phyloP scores from a whole-genome alignment of 768 basidiomycete genomes.

The Boletus fagicola region DNA sequence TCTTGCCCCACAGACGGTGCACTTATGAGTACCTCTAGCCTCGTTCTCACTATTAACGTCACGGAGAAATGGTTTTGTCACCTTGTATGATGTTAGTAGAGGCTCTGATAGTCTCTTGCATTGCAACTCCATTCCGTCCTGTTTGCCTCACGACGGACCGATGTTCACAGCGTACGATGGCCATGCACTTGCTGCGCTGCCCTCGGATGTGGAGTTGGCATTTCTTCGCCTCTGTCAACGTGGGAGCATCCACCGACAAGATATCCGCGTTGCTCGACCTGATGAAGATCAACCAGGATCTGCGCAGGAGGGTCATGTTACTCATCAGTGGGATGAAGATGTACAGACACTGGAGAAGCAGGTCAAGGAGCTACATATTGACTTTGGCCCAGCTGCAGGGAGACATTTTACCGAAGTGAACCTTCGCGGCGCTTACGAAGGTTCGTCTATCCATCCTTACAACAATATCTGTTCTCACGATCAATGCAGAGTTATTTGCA shows the following conservation, averaged over 20 bases:
- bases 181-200: conserved; percentile 31
- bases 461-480: conserved; percentile 12
- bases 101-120: conserved; percentile 41
- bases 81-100: conserved; percentile 61
- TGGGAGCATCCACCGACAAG: conserved; percentile 46
- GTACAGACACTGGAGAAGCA: conserved; percentile 38
- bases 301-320: neutral
- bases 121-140: conserved; percentile 40
- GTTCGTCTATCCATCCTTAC: conserved; percentile 38
- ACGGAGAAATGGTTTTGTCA: conserved; percentile 53
- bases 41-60: conserved; percentile 59
- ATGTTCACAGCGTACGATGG: conserved; percentile 33
- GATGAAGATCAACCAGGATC: conserved; percentile 13
- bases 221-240: conserved; percentile 48
- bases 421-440: conserved; percentile 51
- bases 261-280: conserved; percentile 30
- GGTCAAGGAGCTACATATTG: conserved; percentile 28
- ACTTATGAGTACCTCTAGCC: conserved; percentile 33
- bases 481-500: conserved; percentile 41
- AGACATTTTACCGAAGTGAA: conserved; percentile 48
- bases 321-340: conserved; percentile 40
- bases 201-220: conserved; percentile 30
- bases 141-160: conserved; percentile 33
- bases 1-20: neutral
- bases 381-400: conserved; percentile 44